Evolutionary conservation across 1,284 basidiomycete species (phyloP).

Genomic region (Marasmius tenuissimus): DNA sequence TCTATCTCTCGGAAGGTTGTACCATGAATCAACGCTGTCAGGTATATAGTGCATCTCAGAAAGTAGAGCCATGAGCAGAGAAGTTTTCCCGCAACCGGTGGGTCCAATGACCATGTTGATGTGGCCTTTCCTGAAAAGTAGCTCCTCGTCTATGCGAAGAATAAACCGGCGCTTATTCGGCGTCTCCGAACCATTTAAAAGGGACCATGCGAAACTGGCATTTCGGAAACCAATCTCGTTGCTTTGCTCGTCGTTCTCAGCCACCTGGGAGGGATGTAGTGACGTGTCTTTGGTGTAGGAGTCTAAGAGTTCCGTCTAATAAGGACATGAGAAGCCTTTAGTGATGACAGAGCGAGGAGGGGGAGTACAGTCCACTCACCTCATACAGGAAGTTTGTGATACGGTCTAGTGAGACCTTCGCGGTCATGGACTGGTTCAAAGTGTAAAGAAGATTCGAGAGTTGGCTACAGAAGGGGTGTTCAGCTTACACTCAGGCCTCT

Average conservation of each 20-base stretch:
- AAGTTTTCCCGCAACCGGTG: constrained; percentile 45
- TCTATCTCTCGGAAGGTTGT: constrained; percentile 60
- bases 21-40: constrained; percentile 54
- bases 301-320: constrained; percentile 52
- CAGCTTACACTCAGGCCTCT: too few relatives aligned
- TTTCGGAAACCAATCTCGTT: constrained; percentile 41
- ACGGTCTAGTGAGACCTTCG: constrained; percentile 40
- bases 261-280: constrained; percentile 22
- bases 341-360: constrained; percentile 10
- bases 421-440: constrained; percentile 22
- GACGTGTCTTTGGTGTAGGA: constrained; percentile 31
- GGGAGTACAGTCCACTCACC: constrained; percentile 13
- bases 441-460: neutral
- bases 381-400: constrained; percentile 43
- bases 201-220: constrained; percentile 44
- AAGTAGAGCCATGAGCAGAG: constrained; percentile 55
- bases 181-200: constrained; percentile 21
- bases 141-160: constrained; percentile 46
- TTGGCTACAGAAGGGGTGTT: neutral
- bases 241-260: constrained; percentile 20
- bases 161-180: constrained; percentile 41
- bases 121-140: constrained; percentile 53
- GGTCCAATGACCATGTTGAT: constrained; percentile 67
- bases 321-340: neutral
- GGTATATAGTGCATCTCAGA: constrained; percentile 65